Base-by-base conservation (phyloP, 139 green algal species). In the Ulvella scutata region DNA sequence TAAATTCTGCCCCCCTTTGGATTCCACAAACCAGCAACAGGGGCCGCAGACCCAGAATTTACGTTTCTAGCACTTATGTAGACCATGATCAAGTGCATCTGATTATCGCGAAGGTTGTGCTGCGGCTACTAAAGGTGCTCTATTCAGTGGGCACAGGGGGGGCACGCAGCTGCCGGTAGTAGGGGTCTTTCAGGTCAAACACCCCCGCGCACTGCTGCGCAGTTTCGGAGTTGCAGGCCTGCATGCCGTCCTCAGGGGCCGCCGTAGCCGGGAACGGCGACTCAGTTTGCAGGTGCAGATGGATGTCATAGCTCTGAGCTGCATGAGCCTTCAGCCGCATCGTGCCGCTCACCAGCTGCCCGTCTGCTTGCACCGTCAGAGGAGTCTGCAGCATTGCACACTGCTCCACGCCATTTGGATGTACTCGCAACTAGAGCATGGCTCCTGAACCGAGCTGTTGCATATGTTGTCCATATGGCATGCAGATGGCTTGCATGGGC, bases 141-240 rank as follows among this genome's bases (percentile, higher is more conserved):
- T 67, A 67, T 26, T 67, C 51, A 36, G 51, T 10, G 9, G 51
- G 51, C 51, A 26, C 51, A n/a, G n/a, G 33, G 1, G 51, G 31
- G 9, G 9, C 4, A 7, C 51, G 51, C 51, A 89, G 74, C 76
- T 90, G 86, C 61, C 90, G 78, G 85, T 96, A 97, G 81, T 93
- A 96, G 0, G 92, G 92, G 77, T 97, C 91, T 77, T 97, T 97
- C 39, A 97, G 77, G 74, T 97, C 92, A 39, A 89, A 90, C 51
- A 83, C 83, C n/a, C 88, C 88, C 1, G n/a, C 74, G 2, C 62
- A 76, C 79, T 82, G 73, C 74, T 77, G 74, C 43, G 21, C 9
- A 31, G 76, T 29, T 43, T 60, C 43, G 79, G 60, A n/a, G 29
- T 17, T 21, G 35, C 31, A 28, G 0, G 40, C 29, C 34, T 2